Evolutionary conservation across 2,329 filamentous ascomycete species (phyloP).

Genomic region (Trichoderma harzianum): DNA sequence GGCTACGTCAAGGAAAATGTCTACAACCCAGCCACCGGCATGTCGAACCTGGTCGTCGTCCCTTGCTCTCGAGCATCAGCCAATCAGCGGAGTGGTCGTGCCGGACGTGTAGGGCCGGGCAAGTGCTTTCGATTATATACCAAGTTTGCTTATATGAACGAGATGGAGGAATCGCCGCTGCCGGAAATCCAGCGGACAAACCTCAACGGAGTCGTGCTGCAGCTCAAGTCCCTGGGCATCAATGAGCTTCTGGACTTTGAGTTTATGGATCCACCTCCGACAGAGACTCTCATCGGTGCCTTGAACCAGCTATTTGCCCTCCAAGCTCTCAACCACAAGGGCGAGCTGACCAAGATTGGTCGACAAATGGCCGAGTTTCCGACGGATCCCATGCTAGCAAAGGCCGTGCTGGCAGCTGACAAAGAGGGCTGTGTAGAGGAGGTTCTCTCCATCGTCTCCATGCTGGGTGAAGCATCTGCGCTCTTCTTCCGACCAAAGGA

Average conservation of each 20-base stretch:
- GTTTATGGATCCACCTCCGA: conserved; percentile 90
- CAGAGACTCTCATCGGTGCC: conserved; percentile 82
- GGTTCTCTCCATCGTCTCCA: conserved; percentile 87
- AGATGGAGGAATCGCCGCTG: conserved; percentile 86
- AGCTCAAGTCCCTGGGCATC: conserved; percentile 86
- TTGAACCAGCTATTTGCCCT: conserved; percentile 90
- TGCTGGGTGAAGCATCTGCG: conserved; percentile 83
- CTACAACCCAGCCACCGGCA: conserved; percentile 86
- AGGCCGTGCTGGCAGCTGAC: conserved; percentile 82
- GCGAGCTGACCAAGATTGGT: conserved; percentile 84
- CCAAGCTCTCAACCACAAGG: conserved; percentile 82
- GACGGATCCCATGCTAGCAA: conserved; percentile 86
- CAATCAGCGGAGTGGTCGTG: conserved; percentile 88
- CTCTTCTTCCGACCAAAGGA: conserved; percentile 95
- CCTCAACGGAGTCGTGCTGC: conserved; percentile 76
- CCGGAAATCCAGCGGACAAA: conserved; percentile 93
- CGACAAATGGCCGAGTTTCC: conserved; percentile 95
- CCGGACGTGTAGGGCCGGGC: conserved; percentile 85
- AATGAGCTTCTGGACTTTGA: conserved; percentile 92
- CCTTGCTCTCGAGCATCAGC: conserved; percentile 89
- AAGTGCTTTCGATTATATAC: conserved; percentile 95
- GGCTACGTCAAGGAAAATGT: conserved; percentile 95
- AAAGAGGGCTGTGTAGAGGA: conserved; percentile 92
- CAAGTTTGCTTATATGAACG: conserved; percentile 90
- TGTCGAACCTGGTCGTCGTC: conserved; percentile 87